Evolutionary conservation across 495 filamentous ascomycete genomes (phyloP), one percentile per base, ranked within the genome.

Genomic region (Daldinia caldariorum): DNA sequence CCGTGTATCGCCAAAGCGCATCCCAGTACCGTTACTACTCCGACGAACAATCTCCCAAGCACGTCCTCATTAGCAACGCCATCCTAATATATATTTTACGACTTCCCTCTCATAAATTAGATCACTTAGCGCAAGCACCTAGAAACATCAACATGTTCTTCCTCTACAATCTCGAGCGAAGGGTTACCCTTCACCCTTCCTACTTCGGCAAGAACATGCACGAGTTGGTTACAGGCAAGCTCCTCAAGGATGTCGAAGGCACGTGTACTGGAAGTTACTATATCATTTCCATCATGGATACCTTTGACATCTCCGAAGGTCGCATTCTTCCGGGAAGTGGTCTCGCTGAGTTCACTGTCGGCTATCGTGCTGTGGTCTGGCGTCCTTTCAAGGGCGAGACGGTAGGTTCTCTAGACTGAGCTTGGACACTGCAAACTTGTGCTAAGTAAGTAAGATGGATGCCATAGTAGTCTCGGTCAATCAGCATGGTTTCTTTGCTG

Each of bases 331-430:
- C 95, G 0, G 91, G 93, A 4, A 93, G 88, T 65, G 95, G 93
- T 14, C 82, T 93, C 55, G 95, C 96, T 20, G 93, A 97, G 78
- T 99, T 97, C 79, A 97, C 91, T 0, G 92, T 98, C 47, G 89
- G 90, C 70, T 99, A 97, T 76, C 91, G 93, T 56, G 95, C 95
- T 38, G 93, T 99, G 45, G 94, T 99, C 51, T 99, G 94, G 94
- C 86, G 93, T 73, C 95, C 95, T 9, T 99, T 97, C 85, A 92
- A 93, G 75, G 93, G 94, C 65, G 95, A 99, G 84, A 94, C 94
- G 66, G 95, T 97, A 86, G 77, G 91, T 83, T 61, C 14, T 56
- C 43, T 53, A 10, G 53, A 35, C 34, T 43, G 9, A 66, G 14
- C 43, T 59, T 26, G 49, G 22, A 22, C 38, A 56, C 47, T 43